Evolutionary conservation across 352 stramenopile species (phyloP).

Genomic region (Globisporangium megalacanthum): DNA sequence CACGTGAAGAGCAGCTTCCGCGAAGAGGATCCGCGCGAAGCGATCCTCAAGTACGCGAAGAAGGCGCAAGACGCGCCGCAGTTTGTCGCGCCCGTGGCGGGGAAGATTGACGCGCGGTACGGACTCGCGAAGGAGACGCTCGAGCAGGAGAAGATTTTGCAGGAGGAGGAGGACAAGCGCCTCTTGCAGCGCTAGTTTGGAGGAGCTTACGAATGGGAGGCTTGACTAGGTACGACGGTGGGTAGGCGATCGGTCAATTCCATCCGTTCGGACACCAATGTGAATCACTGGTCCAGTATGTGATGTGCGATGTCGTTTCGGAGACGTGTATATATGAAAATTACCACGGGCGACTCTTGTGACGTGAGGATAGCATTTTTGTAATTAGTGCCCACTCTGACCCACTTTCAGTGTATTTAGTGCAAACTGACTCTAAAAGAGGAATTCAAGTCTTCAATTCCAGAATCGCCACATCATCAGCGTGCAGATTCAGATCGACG

Average conservation of each 20-base stretch:
- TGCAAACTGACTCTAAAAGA: background rate
- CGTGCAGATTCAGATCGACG: background rate
- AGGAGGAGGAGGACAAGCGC: conserved; percentile 70
- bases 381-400: too few species aligned
- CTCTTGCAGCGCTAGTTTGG: conserved; percentile 54
- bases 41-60: conserved; percentile 86
- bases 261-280: too few species aligned
- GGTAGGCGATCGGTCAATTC: too few species aligned
- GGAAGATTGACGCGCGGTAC: conserved; percentile 74
- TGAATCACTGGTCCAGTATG: too few species aligned
- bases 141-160: conserved; percentile 71
- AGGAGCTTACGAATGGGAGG: too few species aligned
- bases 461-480: conserved; percentile 11
- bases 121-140: conserved; percentile 65
- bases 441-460: background rate
- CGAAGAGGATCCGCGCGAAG: conserved; percentile 78
- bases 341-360: too few species aligned
- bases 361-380: too few species aligned
- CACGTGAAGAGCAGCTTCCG: conserved; percentile 84
- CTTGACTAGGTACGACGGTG: too few species aligned
- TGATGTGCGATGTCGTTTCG: too few species aligned
- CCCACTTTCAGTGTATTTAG: too few species aligned
- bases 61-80: conserved; percentile 61
- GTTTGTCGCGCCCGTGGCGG: conserved; percentile 44
- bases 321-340: too few species aligned